phyloP scores from a whole-genome alignment of 2,329 filamentous ascomycete species.

The Akanthomyces muscarius region DNA sequence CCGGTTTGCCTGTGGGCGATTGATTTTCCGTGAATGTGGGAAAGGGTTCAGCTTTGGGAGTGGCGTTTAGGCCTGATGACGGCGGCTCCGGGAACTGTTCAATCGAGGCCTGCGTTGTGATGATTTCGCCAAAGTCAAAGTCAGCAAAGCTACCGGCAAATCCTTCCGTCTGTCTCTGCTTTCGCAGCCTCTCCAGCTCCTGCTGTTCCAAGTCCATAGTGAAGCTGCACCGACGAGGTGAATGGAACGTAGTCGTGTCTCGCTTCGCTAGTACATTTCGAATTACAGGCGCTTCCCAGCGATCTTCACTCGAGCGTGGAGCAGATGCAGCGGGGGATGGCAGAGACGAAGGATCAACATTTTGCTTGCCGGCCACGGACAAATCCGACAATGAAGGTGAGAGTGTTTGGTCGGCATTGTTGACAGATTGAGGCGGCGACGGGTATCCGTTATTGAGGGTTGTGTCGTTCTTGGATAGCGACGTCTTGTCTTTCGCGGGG shows the following conservation, averaged over 20 bases:
- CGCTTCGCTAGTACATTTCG: conserved; percentile 47
- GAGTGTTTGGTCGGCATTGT: conserved; percentile 25
- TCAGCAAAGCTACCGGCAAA: conserved; percentile 36
- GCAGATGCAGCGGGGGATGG: conserved; percentile 42
- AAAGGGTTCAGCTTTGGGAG: not conserved
- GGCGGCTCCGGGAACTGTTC: conserved; percentile 11
- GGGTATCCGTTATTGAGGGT: conserved; percentile 29
- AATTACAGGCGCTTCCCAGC: conserved; percentile 39
- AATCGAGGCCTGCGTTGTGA: conserved; percentile 21
- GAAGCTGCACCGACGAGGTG: conserved; percentile 44
- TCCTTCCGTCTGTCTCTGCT: conserved; percentile 28
- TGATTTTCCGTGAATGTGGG: not conserved
- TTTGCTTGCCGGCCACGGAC: conserved; percentile 6
- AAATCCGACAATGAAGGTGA: conserved; percentile 18
- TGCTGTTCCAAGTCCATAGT: conserved; percentile 44
- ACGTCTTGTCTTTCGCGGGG: conserved; percentile 1
- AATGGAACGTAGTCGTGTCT: conserved; percentile 46
- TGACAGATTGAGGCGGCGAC: conserved; percentile 36
- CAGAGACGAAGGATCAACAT: conserved; percentile 29
- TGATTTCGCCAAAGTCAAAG: conserved; percentile 36
- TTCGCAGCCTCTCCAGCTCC: conserved; percentile 22
- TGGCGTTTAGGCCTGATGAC: not conserved
- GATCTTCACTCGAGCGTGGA: conserved; percentile 39
- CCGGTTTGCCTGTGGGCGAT: not conserved
- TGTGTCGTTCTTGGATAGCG: not conserved